Evolutionary conservation across 345 rosid genomes (phyloP).

Genomic region (Acer yangbiense): DNA sequence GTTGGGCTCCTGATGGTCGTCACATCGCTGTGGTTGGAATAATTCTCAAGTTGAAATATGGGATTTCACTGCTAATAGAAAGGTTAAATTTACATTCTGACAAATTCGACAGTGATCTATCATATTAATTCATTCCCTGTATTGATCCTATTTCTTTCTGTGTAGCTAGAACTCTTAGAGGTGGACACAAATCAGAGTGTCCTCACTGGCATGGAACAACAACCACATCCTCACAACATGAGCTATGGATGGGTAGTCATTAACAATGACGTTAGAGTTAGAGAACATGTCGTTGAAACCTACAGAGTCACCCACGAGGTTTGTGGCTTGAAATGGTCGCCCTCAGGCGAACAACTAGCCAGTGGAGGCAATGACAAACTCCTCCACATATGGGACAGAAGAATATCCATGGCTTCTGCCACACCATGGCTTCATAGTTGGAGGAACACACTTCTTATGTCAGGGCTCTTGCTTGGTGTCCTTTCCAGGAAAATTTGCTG

Average conservation of each 20-base stretch:
- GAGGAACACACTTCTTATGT: too few relatives aligned
- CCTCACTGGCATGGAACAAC: conserved; percentile 51
- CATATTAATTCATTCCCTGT: too few relatives aligned
- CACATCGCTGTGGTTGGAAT: conserved; percentile 46
- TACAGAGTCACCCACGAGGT: conserved; percentile 54
- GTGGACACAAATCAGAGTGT: conserved; percentile 47
- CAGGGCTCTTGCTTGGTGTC: conserved; percentile 69
- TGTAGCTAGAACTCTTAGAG: conserved; percentile 36
- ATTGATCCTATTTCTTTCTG: neutral
- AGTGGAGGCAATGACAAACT: conserved; percentile 58
- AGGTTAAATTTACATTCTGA: conserved; percentile 10
- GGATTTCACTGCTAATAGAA: conserved; percentile 41
- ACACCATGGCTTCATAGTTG: conserved; percentile 53
- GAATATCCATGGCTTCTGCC: conserved; percentile 30
- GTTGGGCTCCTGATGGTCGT: conserved; percentile 57
- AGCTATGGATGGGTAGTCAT: conserved; percentile 50
- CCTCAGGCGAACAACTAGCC: conserved; percentile 53
- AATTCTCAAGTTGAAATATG: conserved; percentile 53
- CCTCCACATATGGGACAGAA: conserved; percentile 54
- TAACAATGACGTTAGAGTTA: conserved; percentile 51
- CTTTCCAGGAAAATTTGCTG: conserved; percentile 53
- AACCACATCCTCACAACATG: conserved; percentile 51
- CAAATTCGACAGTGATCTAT: too few relatives aligned
- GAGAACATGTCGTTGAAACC: conserved; percentile 44
- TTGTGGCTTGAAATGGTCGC: conserved; percentile 59